Percentiles rank a stretch among this genome's conserved stretches.
Conservation (phyloP, 1,139 yeast species). For the Candida sojae region DNA sequence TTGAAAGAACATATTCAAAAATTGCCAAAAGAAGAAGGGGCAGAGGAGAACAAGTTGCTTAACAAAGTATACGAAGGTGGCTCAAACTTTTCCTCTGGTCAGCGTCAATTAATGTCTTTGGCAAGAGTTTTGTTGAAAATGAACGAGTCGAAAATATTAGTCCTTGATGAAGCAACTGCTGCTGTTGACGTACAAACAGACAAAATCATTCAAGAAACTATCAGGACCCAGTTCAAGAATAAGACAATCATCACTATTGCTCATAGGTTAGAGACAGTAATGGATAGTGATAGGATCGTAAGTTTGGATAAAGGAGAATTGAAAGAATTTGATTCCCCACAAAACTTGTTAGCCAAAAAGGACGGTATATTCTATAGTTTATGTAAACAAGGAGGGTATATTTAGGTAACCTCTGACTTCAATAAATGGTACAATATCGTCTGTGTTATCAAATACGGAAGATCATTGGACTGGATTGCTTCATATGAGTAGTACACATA, state of each 20-base stretch:
- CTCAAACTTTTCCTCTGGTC: constrained; percentile 56
- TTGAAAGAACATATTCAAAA: constrained; percentile 20
- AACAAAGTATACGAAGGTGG: constrained; percentile 41
- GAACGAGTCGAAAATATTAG: constrained; percentile 44
- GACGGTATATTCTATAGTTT: constrained; percentile 18
- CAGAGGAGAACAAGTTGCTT: constrained; percentile 23
- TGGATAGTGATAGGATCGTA: constrained; percentile 52
- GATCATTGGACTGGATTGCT: constrained; percentile 40
- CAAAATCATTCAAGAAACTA: constrained; percentile 49
- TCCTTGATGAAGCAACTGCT: constrained; percentile 59
- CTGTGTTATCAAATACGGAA: constrained; percentile 42
- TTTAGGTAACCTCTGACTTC: constrained; percentile 1
- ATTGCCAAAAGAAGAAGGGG: constrained; percentile 15
- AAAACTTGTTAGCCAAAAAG: constrained; percentile 13
- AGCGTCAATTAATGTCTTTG: constrained; percentile 54
- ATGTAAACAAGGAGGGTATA: constrained; percentile 20
- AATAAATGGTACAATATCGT: constrained; percentile 28
- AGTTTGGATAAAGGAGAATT: constrained; percentile 58
- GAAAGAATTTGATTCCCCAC: constrained; percentile 70
- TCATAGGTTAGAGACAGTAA: constrained; percentile 54
- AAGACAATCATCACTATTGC: constrained; percentile 59
- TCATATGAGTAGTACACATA: constrained; percentile 30
- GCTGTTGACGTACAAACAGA: constrained; percentile 61
- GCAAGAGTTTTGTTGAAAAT: constrained; percentile 52
- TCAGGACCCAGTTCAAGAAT: constrained; percentile 41